These are phyloP conservation scores for Bryum argenteum DNA, from an alignment of 225 moss, liverwort and hornwort species.

Conservation along the genomic window DNA sequence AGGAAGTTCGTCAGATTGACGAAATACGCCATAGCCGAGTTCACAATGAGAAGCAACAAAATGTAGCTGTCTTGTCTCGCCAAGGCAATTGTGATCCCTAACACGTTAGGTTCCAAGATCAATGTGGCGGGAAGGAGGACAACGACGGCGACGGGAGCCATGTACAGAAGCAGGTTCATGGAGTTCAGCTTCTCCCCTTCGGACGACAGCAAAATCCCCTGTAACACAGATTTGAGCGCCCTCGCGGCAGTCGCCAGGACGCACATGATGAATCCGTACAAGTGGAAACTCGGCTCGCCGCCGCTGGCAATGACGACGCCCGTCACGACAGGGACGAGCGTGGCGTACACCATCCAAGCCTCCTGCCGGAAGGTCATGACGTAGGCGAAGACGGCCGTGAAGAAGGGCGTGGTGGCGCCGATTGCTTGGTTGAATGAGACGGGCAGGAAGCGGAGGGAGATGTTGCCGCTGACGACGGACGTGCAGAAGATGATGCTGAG, in stretches of 20 bases:
- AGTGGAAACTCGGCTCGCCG: slow-evolving; percentile 91
- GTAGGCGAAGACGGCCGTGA: slow-evolving; percentile 95
- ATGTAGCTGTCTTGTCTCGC: slow-evolving; percentile 69
- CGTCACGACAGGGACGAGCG: slow-evolving; percentile 84
- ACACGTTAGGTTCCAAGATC: slow-evolving; percentile 79
- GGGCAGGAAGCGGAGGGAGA: slow-evolving; percentile 85
- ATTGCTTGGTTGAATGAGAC: slow-evolving; percentile 99
- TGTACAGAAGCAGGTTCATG: slow-evolving; percentile 94
- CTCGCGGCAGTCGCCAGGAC: slow-evolving; percentile 90
- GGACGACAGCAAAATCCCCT: slow-evolving; percentile 84
- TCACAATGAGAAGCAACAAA: slow-evolving; percentile 69
- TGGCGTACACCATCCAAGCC: slow-evolving; percentile 84
- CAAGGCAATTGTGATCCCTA: slow-evolving; percentile 75
- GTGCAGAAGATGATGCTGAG: slow-evolving; percentile 91
- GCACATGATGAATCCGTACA: slow-evolving; percentile 93
- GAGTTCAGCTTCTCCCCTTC: slow-evolving; percentile 99
- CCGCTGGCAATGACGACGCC: slow-evolving; percentile 97
- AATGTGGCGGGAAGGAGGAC: slow-evolving; percentile 87
- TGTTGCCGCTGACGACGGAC: slow-evolving; percentile 95
- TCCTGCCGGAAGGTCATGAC: slow-evolving; percentile 86
- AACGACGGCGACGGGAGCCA: slow-evolving; percentile 97
- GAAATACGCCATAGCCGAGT: slow-evolving; percentile 97
- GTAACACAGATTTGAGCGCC: slow-evolving; percentile 92
- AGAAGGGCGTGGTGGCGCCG: slow-evolving; percentile 98
- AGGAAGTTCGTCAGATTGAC: slow-evolving; percentile 97